These are phyloP conservation scores for Clarireedia homoeocarpa DNA, from an alignment of 2,329 filamentous ascomycete species.

Conservation along the genomic window DNA sequence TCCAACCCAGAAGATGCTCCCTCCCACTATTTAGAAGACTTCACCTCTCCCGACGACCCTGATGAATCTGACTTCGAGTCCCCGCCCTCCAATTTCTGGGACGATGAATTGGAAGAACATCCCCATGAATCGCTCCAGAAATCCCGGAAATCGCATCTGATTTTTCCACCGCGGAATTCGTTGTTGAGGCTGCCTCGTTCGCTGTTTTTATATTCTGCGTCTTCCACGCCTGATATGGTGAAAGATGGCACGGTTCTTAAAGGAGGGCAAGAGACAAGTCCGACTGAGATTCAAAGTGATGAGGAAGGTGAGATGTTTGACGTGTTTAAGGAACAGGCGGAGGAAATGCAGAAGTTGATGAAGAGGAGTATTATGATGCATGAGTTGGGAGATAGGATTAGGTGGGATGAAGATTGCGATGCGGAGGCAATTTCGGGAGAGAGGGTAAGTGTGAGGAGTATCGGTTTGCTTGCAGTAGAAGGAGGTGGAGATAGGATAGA, in stretches of 20 bases:
- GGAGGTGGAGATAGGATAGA: background rate
- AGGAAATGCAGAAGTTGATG: constrained; percentile 20
- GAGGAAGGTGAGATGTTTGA: background rate
- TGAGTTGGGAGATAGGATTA: constrained; percentile 10
- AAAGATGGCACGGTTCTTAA: no score
- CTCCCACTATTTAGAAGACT: background rate
- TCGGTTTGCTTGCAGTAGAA: background rate
- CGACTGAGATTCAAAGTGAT: background rate
- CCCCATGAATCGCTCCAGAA: background rate
- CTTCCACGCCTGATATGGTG: background rate
- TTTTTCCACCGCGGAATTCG: constrained; percentile 21
- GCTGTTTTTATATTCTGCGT: constrained; percentile 15
- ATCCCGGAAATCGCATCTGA: constrained; percentile 15
- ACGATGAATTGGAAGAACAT: background rate
- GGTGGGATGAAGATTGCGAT: constrained; percentile 1
- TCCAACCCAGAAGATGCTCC: no score
- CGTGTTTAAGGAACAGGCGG: constrained; percentile 15
- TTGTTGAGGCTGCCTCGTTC: constrained; percentile 20
- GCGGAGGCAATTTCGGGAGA: constrained; percentile 14
- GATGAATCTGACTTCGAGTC: no score
- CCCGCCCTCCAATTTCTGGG: background rate
- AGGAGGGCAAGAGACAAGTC: background rate
- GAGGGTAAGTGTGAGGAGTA: constrained; percentile 18
- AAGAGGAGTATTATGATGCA: constrained; percentile 21
- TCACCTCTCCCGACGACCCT: background rate